These are phyloP conservation scores for Pseudogymnoascus sp. DNA, from an alignment of 2,329 filamentous ascomycete species.

Conservation along the genomic window DNA sequence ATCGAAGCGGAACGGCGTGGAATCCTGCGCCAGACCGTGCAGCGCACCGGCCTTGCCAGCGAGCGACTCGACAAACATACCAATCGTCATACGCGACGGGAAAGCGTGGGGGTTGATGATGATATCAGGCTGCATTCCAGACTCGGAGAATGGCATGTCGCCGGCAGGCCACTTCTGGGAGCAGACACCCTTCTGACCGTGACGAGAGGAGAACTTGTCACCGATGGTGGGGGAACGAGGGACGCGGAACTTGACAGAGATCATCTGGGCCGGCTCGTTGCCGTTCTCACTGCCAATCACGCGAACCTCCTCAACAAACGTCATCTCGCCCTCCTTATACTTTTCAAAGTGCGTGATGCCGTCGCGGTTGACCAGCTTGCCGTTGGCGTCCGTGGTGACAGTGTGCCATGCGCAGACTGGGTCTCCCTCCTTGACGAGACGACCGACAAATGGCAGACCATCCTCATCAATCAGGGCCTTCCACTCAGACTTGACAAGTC, in stretches of 20 bases:
- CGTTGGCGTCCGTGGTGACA: slow-evolving; percentile 70
- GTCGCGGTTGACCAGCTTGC: slow-evolving; percentile 75
- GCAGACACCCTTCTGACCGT: slow-evolving; percentile 95
- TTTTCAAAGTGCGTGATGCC: slow-evolving; percentile 79
- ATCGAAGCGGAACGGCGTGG: slow-evolving; percentile 88
- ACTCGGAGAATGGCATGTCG: slow-evolving; percentile 96
- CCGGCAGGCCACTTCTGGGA: slow-evolving; percentile 91
- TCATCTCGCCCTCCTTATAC: slow-evolving; percentile 86
- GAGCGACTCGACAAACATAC: slow-evolving; percentile 97
- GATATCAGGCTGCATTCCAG: slow-evolving; percentile 90
- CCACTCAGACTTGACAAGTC: slow-evolving; percentile 60
- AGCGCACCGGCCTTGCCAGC: slow-evolving; percentile 91
- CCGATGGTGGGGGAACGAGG: slow-evolving; percentile 87
- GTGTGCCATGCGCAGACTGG: slow-evolving; percentile 84
- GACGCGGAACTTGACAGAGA: slow-evolving; percentile 88
- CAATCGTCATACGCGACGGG: slow-evolving; percentile 98
- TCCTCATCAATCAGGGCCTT: slow-evolving; percentile 74
- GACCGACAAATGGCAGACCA: slow-evolving; percentile 74
- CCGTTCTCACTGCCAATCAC: slow-evolving; percentile 79
- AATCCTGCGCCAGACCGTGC: slow-evolving; percentile 92
- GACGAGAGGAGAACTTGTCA: slow-evolving; percentile 97
- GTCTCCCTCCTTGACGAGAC: slow-evolving; percentile 69
- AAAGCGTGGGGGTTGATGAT: slow-evolving; percentile 99
- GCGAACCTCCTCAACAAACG: slow-evolving; percentile 86
- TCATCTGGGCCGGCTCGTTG: slow-evolving; percentile 72